phyloP scores from a whole-genome alignment of 1,139 yeast species.

The Hansenula anomala region DNA sequence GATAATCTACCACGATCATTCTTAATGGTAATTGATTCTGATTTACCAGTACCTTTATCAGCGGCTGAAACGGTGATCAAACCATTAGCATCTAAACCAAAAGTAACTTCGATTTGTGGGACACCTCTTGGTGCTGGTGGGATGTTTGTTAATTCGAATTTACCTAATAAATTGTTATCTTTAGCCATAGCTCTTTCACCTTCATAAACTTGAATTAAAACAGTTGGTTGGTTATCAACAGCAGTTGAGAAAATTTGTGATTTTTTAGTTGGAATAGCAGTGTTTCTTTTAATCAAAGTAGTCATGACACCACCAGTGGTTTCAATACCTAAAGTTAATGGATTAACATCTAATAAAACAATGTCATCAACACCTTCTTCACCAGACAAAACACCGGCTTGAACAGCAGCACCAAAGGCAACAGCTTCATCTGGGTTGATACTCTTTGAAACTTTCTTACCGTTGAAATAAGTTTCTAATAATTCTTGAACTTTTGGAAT shows the following conservation, averaged over 20 bases:
- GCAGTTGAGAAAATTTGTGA: constrained; percentile 89
- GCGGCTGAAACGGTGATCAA: constrained; percentile 90
- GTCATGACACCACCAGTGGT: constrained; percentile 97
- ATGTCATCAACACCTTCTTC: constrained; percentile 76
- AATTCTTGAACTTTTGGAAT: constrained; percentile 91
- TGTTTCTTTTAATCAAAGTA: constrained; percentile 86
- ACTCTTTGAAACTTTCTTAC: constrained; percentile 85
- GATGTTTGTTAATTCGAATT: constrained; percentile 87
- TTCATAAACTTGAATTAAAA: constrained; percentile 86
- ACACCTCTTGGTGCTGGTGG: constrained; percentile 98
- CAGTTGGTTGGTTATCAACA: constrained; percentile 93
- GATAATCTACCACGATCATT: constrained; percentile 97
- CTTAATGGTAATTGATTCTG: constrained; percentile 89
- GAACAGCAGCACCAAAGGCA: constrained; percentile 74
- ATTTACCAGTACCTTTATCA: constrained; percentile 94
- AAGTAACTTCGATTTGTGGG: constrained; percentile 92
- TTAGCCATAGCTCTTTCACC: constrained; percentile 93
- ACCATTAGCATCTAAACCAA: constrained; percentile 90
- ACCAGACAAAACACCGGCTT: constrained; percentile 91
- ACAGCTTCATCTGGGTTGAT: constrained; percentile 84
- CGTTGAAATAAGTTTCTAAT: constrained; percentile 80
- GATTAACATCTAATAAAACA: constrained; percentile 82
- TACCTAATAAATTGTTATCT: constrained; percentile 92
- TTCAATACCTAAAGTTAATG: constrained; percentile 89
- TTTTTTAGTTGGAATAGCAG: constrained; percentile 91